Evolutionary conservation across 305 asterid species (phyloP).

Genomic region (Fraxinus floribunda): DNA sequence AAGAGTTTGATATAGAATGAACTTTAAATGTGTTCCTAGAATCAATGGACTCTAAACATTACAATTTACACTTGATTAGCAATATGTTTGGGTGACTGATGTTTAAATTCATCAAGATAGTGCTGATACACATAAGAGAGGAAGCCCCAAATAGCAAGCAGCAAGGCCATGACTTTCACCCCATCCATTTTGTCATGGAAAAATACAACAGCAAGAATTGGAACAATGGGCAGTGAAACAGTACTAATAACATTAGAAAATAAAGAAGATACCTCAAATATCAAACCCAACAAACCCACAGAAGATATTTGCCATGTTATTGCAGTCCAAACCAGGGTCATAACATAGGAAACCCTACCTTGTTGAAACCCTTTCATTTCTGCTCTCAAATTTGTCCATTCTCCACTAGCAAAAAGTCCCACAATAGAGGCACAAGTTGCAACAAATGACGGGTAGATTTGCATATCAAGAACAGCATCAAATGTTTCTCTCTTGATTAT

Average conservation of each 20-base stretch:
- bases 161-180: slow-evolving; percentile 35
- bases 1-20: not conserved
- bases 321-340: slow-evolving; percentile 29
- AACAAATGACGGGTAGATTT: slow-evolving; percentile 31
- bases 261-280: slow-evolving; percentile 32
- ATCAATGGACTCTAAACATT: not conserved
- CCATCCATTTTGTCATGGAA: slow-evolving; percentile 39
- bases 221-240: slow-evolving; percentile 28
- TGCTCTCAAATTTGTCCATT: slow-evolving; percentile 31
- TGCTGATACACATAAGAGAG: slow-evolving; percentile 42
- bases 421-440: slow-evolving; percentile 25
- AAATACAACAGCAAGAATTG: slow-evolving; percentile 33
- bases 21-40: not conserved
- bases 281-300: slow-evolving; percentile 32
- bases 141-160: slow-evolving; percentile 45
- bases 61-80: not conserved
- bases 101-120: slow-evolving; percentile 31
- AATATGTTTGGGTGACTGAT: not conserved
- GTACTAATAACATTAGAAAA: slow-evolving; percentile 38
- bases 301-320: slow-evolving; percentile 41
- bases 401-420: slow-evolving; percentile 35
- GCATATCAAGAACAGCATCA: slow-evolving; percentile 25
- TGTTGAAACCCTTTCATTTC: slow-evolving; percentile 33
- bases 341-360: slow-evolving; percentile 25
- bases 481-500: slow-evolving; percentile 15